phyloP scores from a whole-genome alignment of 257 asterid genomes.

The Fraxinus excelsior region DNA sequence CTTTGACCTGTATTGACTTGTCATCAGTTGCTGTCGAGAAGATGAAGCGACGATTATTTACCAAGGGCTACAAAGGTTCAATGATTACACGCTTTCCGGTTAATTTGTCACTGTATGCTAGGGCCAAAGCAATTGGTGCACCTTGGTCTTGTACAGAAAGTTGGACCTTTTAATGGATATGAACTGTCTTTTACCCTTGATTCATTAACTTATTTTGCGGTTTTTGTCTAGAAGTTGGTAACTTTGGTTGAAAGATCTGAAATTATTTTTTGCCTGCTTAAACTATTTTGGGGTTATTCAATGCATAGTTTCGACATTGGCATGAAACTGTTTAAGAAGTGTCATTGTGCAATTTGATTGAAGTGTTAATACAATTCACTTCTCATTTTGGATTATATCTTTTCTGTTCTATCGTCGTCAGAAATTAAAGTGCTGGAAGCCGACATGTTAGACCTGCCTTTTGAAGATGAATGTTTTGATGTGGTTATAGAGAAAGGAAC shows the following conservation, averaged over 20 bases:
- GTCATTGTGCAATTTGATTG: constrained; percentile 9
- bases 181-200: constrained; percentile 8
- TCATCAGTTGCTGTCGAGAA: constrained; percentile 87
- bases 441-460: constrained; percentile 95
- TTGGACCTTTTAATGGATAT: background rate
- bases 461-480: constrained; percentile 74
- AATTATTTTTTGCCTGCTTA: background rate
- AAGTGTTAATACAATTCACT: constrained; percentile 5
- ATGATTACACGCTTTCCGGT: background rate
- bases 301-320: background rate
- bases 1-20: constrained; percentile 87
- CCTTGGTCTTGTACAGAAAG: background rate
- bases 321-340: background rate
- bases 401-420: constrained; percentile 36
- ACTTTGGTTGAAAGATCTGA: background rate
- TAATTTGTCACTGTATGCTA: background rate
- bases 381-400: constrained; percentile 3
- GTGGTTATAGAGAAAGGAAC: constrained; percentile 97
- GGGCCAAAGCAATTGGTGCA: background rate
- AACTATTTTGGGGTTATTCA: too few species aligned
- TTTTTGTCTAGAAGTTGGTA: background rate
- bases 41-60: constrained; percentile 68
- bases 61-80: constrained; percentile 76
- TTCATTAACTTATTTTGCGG: background rate
- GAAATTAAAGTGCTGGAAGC: constrained; percentile 88